Evolutionary conservation across 2,329 filamentous ascomycete genomes (phyloP).

Genomic region (Diplodia seriata): DNA sequence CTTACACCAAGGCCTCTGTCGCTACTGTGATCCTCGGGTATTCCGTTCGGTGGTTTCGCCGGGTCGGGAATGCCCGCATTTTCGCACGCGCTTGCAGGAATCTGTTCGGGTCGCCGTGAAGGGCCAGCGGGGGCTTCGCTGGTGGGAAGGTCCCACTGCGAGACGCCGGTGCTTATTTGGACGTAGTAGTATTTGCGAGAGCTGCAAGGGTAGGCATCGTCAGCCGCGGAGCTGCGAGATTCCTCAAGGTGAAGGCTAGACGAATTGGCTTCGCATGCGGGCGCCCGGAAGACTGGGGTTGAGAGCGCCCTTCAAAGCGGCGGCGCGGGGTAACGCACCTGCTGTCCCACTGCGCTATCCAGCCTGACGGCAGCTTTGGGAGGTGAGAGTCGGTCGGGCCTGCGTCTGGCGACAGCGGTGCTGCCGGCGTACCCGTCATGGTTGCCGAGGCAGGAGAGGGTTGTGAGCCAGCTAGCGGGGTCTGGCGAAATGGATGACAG

Average conservation of each 20-base stretch:
- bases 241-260: constrained; percentile 39
- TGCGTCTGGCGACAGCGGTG: constrained; percentile 45
- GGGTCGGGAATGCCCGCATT: constrained; percentile 22
- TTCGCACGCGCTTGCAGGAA: constrained; percentile 19
- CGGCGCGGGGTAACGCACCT: constrained; percentile 39
- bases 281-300: constrained; percentile 14
- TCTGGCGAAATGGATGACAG: constrained; percentile 10
- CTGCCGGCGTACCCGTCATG: constrained; percentile 27
- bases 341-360: constrained; percentile 52
- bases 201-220: constrained; percentile 41
- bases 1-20: constrained; percentile 34
- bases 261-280: constrained; percentile 35
- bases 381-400: constrained; percentile 49
- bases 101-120: constrained; percentile 27
- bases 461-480: constrained; percentile 6
- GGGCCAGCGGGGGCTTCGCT: constrained; percentile 33
- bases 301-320: constrained; percentile 10
- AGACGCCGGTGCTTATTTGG: constrained; percentile 73
- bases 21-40: constrained; percentile 28
- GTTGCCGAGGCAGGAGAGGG: constrained; percentile 11
- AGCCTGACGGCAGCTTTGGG: constrained; percentile 48
- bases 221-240: constrained; percentile 32
- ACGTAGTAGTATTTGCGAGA: constrained; percentile 60
- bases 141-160: constrained; percentile 77
- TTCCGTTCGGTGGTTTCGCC: constrained; percentile 17